Percentiles rank a stretch among this genome's conserved stretches.
Evolutionary conservation across 2,329 filamentous ascomycete species (phyloP).

Genomic region (Claviceps maximensis): DNA sequence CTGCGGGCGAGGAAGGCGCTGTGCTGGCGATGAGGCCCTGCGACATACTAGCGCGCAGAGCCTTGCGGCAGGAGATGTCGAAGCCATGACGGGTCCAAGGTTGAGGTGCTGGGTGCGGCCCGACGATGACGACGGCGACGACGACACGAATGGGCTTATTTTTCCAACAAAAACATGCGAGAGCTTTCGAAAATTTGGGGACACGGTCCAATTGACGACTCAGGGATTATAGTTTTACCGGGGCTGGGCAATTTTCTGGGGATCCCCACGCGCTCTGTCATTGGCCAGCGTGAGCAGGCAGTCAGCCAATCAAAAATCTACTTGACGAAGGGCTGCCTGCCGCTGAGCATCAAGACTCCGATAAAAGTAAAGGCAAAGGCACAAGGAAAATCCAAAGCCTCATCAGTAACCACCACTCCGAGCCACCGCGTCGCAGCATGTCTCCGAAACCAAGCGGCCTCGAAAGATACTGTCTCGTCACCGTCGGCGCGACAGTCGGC

Average conservation of each 20-base stretch:
- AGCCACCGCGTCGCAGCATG: constrained; percentile 5
- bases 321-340: too few species aligned
- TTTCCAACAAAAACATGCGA: constrained; percentile 11
- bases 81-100: constrained; percentile 19
- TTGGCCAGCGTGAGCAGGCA: too few species aligned
- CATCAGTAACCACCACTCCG: too few species aligned
- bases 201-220: neutral
- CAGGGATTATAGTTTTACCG: neutral
- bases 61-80: constrained; percentile 24
- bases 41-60: constrained; percentile 23
- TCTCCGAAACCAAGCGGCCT: neutral
- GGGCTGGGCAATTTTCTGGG: too few species aligned
- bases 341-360: too few species aligned
- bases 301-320: too few species aligned
- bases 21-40: constrained; percentile 13
- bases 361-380: neutral
- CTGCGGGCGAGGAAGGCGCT: constrained; percentile 12
- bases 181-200: constrained; percentile 19
- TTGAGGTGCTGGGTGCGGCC: neutral
- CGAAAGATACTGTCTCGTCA: constrained; percentile 57
- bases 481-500: constrained; percentile 79
- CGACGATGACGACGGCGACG: neutral
- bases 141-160: too few species aligned
- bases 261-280: too few species aligned
- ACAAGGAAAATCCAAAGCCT: too few species aligned